Evolutionary conservation across 148 eudicot species (phyloP).

Genomic region (Camellia japonica): DNA sequence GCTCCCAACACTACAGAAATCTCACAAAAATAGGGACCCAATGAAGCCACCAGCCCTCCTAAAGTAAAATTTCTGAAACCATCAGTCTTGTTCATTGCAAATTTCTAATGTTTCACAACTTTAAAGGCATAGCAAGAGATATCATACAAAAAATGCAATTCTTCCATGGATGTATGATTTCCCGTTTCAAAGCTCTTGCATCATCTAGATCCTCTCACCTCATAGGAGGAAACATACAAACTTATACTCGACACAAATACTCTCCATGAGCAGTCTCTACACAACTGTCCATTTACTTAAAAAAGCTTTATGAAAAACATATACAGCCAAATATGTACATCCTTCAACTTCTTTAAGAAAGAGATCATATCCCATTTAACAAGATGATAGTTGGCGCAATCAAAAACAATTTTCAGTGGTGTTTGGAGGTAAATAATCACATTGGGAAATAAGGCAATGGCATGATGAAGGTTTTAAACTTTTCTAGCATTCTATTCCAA

Average conservation of each 20-base stretch:
- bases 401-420: background rate
- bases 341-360: background rate
- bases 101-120: background rate
- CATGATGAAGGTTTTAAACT: too few relatives aligned
- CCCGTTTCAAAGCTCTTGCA: background rate
- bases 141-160: background rate
- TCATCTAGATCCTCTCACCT: background rate
- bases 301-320: background rate
- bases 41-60: background rate
- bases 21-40: background rate
- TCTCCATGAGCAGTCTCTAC: background rate
- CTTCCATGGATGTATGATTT: background rate
- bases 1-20: background rate
- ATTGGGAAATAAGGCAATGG: too few relatives aligned
- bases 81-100: background rate
- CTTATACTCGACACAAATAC: background rate
- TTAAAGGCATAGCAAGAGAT: too few relatives aligned
- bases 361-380: background rate
- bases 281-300: background rate
- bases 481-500: background rate
- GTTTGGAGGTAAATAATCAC: background rate
- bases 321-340: background rate
- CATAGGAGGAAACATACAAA: background rate
- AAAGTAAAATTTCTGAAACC: background rate
- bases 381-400: background rate